phyloP scores from a whole-genome alignment of 257 asterid genomes.

The Solanum gracilifrons region DNA sequence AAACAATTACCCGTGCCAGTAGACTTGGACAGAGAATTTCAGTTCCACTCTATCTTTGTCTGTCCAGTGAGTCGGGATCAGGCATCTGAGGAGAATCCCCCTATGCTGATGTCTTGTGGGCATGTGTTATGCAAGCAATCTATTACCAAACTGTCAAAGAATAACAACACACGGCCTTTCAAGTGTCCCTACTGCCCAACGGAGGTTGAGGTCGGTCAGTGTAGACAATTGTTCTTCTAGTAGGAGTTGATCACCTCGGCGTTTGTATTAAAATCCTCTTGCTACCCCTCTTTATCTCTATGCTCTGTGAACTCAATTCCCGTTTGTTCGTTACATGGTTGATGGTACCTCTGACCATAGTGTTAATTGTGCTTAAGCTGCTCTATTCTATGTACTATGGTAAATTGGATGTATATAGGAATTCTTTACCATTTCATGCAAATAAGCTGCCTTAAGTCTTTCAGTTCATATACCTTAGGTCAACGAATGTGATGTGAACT shows the following conservation, averaged over 20 bases:
- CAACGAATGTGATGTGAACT: not conserved
- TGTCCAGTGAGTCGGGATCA: constrained; percentile 94
- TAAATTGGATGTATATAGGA: constrained; percentile 31
- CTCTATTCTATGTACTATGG: constrained; percentile 2
- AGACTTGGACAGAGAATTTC: constrained; percentile 73
- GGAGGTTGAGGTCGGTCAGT: constrained; percentile 82
- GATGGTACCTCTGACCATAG: not conserved
- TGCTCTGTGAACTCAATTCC: not conserved
- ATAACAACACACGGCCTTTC: constrained; percentile 68
- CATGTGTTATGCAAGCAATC: constrained; percentile 90
- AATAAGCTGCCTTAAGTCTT: not conserved
- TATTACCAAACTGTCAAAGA: constrained; percentile 73
- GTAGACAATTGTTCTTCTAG: constrained; percentile 67
- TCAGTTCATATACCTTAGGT: not conserved
- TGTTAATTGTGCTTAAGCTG: not conserved
- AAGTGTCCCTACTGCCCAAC: constrained; percentile 92
- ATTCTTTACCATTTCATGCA: constrained; percentile 15
- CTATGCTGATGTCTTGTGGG: constrained; percentile 83
- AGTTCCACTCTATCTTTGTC: constrained; percentile 81
- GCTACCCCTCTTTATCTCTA: not conserved
- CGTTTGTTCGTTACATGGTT: not conserved
- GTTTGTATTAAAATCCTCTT: not conserved
- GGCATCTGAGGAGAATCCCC: constrained; percentile 82
- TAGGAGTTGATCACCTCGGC: constrained; percentile 1
- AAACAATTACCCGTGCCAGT: constrained; percentile 82